Conservation (phyloP, 192 early-diverging fungal genomes). For the Bifiguratus adelaidae region DNA sequence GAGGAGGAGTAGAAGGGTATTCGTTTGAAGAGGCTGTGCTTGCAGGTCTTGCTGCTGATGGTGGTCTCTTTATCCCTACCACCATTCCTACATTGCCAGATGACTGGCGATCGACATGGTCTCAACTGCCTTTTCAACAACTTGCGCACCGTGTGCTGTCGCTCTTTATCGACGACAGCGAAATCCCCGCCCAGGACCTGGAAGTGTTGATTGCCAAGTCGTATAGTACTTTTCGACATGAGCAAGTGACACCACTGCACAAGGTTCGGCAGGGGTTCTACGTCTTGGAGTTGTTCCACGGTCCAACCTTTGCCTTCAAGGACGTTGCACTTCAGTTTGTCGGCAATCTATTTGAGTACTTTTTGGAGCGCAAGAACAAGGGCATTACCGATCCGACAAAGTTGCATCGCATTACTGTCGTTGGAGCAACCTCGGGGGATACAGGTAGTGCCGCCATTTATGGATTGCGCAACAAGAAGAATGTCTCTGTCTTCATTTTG, state of each 20-base stretch:
- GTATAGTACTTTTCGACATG: constrained; percentile 68
- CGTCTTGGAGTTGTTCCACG: constrained; percentile 91
- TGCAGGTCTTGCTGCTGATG: constrained; percentile 84
- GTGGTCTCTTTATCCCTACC: constrained; percentile 90
- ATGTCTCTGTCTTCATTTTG: constrained; percentile 88
- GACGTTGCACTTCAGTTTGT: constrained; percentile 95
- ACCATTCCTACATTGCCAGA: constrained; percentile 59
- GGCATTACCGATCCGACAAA: constrained; percentile 27
- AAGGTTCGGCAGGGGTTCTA: constrained; percentile 52
- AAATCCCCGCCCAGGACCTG: constrained; percentile 71
- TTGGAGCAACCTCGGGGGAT: constrained; percentile 94
- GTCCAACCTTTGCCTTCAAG: constrained; percentile 98
- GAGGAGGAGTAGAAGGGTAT: constrained; percentile 56
- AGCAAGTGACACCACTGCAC: constrained; percentile 68
- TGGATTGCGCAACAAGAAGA: constrained; percentile 86
- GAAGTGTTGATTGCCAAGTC: constrained; percentile 52
- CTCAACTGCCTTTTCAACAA: constrained; percentile 59
- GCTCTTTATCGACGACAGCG: constrained; percentile 65
- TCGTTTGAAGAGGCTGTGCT: constrained; percentile 90
- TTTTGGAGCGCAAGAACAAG: constrained; percentile 69
- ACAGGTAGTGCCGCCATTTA: constrained; percentile 94
- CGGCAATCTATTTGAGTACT: constrained; percentile 97
- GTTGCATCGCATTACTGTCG: constrained; percentile 65
- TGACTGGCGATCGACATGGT: constrained; percentile 66
- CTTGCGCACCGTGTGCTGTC: constrained; percentile 81